Evolutionary conservation across 345 rosid genomes (phyloP).

Genomic region (Citrus sp.): DNA sequence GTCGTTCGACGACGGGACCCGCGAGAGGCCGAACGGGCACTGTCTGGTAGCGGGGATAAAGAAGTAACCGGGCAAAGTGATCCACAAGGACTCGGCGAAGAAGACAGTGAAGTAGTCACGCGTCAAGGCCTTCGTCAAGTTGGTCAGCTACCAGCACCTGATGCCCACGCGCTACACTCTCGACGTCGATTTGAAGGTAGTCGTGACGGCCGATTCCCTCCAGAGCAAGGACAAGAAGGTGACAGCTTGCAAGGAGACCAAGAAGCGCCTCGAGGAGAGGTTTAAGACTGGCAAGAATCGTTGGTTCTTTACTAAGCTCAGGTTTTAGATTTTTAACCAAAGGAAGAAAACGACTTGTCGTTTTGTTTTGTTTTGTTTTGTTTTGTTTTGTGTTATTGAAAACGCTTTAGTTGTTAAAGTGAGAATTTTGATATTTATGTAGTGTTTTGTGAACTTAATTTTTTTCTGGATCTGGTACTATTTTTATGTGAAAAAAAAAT

Average conservation of each 20-base stretch:
- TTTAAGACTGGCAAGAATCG: constrained; percentile 63
- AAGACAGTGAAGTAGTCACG: constrained; percentile 56
- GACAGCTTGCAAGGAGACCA: constrained; percentile 41
- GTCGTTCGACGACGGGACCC: constrained; percentile 44
- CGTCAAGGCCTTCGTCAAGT: constrained; percentile 50
- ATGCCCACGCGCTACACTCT: constrained; percentile 68
- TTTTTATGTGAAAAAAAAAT: background rate
- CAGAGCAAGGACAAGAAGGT: constrained; percentile 53
- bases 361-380: background rate
- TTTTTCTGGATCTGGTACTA: constrained; percentile 6
- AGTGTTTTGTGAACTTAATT: constrained; percentile 1
- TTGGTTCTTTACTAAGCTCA: constrained; percentile 64
- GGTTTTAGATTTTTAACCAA: constrained; percentile 32
- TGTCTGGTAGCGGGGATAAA: constrained; percentile 55
- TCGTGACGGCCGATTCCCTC: constrained; percentile 35
- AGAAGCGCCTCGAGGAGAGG: constrained; percentile 53
- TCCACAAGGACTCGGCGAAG: constrained; percentile 51
- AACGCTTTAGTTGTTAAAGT: background rate
- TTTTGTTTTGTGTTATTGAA: background rate
- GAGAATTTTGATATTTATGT: background rate
- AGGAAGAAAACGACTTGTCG: background rate
- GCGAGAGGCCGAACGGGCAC: constrained; percentile 48
- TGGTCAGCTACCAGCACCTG: constrained; percentile 53
- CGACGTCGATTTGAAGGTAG: constrained; percentile 56
- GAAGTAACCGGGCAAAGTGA: constrained; percentile 54